Conservation (phyloP, 495 filamentous ascomycete genomes). For the Chaetomium tenue region DNA sequence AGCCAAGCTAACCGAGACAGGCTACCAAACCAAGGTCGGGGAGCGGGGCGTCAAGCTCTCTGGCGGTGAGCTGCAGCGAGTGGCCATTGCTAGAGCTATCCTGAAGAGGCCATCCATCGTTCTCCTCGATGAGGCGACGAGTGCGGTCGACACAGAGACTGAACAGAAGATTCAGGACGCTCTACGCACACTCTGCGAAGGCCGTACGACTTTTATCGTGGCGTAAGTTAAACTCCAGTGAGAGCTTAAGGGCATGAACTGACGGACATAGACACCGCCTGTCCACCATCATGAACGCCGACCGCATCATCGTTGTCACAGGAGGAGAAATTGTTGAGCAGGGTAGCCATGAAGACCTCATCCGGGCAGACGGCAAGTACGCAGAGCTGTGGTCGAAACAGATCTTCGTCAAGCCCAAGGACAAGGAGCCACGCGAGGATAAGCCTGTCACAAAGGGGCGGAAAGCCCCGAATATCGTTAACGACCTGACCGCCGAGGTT, state of each 20-base stretch:
- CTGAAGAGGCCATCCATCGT: slow-evolving; percentile 56
- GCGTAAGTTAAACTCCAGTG: slow-evolving; percentile 47
- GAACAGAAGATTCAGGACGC: slow-evolving; percentile 71
- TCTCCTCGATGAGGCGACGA: slow-evolving; percentile 57
- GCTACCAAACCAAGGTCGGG: slow-evolving; percentile 60
- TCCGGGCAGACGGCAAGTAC: slow-evolving; percentile 56
- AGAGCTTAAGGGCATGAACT: not conserved
- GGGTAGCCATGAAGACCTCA: slow-evolving; percentile 62
- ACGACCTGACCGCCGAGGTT: slow-evolving; percentile 40
- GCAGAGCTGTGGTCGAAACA: slow-evolving; percentile 63
- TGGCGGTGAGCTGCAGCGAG: slow-evolving; percentile 70
- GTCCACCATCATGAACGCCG: slow-evolving; percentile 69
- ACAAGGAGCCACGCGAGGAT: slow-evolving; percentile 36
- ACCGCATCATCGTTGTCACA: slow-evolving; percentile 64
- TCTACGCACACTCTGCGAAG: slow-evolving; percentile 54
- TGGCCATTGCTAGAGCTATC: slow-evolving; percentile 70
- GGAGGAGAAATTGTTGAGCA: slow-evolving; percentile 64
- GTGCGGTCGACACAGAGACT: slow-evolving; percentile 62
- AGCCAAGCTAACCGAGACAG: slow-evolving; percentile 28
- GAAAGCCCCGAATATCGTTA: slow-evolving; percentile 40
- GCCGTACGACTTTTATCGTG: slow-evolving; percentile 61
- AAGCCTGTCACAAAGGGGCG: slow-evolving; percentile 26
- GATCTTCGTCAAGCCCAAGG: slow-evolving; percentile 52
- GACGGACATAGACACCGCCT: slow-evolving; percentile 53
- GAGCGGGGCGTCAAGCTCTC: slow-evolving; percentile 67